Evolutionary conservation across 495 filamentous ascomycete genomes (phyloP).

Genomic region (Lichina pygmaea): DNA sequence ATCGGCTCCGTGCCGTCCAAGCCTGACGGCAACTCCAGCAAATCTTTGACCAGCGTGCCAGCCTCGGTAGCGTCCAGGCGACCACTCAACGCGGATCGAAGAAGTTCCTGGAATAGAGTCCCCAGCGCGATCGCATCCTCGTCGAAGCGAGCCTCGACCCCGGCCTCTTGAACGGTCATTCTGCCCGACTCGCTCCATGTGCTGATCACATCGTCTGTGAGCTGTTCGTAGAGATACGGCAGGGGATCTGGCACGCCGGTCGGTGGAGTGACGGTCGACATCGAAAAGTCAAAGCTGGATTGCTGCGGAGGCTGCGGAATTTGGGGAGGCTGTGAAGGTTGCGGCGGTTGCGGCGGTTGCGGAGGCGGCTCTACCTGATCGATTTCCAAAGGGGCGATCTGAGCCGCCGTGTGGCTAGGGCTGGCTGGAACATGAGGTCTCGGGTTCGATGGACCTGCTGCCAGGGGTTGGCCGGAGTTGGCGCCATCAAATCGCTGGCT

Average conservation of each 20-base stretch:
- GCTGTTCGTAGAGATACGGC: constrained; percentile 27
- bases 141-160: constrained; percentile 26
- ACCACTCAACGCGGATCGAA: constrained; percentile 42
- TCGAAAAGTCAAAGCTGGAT: neutral
- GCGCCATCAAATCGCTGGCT: neutral
- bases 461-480: constrained; percentile 4
- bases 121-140: constrained; percentile 38
- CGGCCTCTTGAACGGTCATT: constrained; percentile 18
- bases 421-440: constrained; percentile 16
- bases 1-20: constrained; percentile 11
- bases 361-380: neutral
- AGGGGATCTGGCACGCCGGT: neutral
- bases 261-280: constrained; percentile 4
- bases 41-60: constrained; percentile 45
- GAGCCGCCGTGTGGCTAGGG: constrained; percentile 8
- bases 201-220: constrained; percentile 21
- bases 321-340: constrained; percentile 5
- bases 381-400: constrained; percentile 3
- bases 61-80: constrained; percentile 36
- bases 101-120: constrained; percentile 61
- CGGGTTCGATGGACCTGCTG: neutral
- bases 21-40: constrained; percentile 29
- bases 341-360: constrained; percentile 8
- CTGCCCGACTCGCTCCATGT: constrained; percentile 24
- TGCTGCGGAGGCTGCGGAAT: neutral